A percentile compares a stretch with the other conserved stretches of the same genome.
Conservation (phyloP, 2,329 filamentous ascomycete species). For the Penicillium sumatraense region DNA sequence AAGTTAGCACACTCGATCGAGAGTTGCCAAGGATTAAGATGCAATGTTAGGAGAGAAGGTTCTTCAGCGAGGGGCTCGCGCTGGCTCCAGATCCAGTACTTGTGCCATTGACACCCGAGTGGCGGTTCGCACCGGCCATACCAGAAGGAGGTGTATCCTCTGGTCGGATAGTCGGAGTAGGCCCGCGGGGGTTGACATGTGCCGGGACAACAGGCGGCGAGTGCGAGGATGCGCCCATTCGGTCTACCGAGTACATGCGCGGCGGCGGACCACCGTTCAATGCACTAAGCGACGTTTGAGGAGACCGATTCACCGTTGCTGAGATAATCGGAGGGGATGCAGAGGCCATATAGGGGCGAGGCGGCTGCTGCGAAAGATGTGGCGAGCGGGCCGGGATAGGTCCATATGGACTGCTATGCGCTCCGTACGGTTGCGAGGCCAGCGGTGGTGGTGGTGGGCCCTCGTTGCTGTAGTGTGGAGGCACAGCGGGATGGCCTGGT, state of each 20-base stretch:
- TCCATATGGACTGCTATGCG: constrained; percentile 45
- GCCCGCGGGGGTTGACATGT: constrained; percentile 40
- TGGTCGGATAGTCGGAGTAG: constrained; percentile 35
- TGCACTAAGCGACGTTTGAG: constrained; percentile 41
- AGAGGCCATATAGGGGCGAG: constrained; percentile 42
- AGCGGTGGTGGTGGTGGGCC: constrained; percentile 41
- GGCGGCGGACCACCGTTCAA: constrained; percentile 41
- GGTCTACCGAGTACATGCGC: constrained; percentile 45
- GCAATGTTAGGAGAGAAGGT: constrained; percentile 65
- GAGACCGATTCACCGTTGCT: constrained; percentile 42
- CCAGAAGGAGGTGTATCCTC: constrained; percentile 33
- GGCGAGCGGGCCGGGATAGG: constrained; percentile 40
- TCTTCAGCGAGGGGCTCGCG: constrained; percentile 75
- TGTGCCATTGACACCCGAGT: constrained; percentile 32
- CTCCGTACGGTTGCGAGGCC: constrained; percentile 29
- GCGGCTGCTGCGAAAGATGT: constrained; percentile 36
- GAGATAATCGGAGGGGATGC: constrained; percentile 44
- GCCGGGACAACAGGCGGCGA: constrained; percentile 42
- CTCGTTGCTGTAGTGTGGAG: constrained; percentile 35
- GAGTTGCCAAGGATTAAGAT: neutral
- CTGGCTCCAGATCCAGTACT: constrained; percentile 63
- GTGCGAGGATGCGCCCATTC: constrained; percentile 37
- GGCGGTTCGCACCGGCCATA: constrained; percentile 33
- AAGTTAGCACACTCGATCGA: neutral
- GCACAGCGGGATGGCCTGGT: constrained; percentile 27